phyloP scores from a whole-genome alignment of 2,329 filamentous ascomycete genomes.

The Periglandula ipomoeae region DNA sequence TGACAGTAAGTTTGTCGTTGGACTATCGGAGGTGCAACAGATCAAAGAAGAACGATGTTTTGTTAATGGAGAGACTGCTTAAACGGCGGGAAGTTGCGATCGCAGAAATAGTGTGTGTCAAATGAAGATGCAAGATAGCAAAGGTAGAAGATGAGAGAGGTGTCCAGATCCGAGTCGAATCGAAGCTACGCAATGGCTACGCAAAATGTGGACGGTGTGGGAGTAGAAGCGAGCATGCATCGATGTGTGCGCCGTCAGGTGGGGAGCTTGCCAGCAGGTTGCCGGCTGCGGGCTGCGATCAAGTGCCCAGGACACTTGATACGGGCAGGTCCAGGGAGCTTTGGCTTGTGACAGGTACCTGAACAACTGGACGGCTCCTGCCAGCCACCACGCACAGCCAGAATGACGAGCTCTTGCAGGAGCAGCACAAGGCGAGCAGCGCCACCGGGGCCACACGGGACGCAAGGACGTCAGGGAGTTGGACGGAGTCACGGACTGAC shows the following conservation, averaged over 20 bases:
- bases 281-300: too few relatives aligned
- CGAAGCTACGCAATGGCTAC: constrained; percentile 5
- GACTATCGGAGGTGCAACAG: constrained; percentile 9
- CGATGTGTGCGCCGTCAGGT: not conserved
- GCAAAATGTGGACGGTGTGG: constrained; percentile 12
- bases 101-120: not conserved
- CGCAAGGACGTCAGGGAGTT: too few relatives aligned
- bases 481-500: too few relatives aligned
- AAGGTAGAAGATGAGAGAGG: not conserved
- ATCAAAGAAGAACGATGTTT: not conserved
- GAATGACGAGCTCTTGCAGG: too few relatives aligned
- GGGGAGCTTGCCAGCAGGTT: too few relatives aligned
- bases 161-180: constrained; percentile 9
- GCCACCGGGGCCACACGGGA: too few relatives aligned
- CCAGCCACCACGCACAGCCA: too few relatives aligned
- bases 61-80: constrained; percentile 11
- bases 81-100: not conserved
- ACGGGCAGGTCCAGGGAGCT: too few relatives aligned
- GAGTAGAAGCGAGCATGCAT: constrained; percentile 12
- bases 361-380: too few relatives aligned
- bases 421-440: too few relatives aligned
- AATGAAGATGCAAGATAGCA: not conserved
- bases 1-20: constrained; percentile 19
- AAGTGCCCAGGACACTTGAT: too few relatives aligned
- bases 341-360: too few relatives aligned